Evolutionary conservation across 140 eudicot genomes (phyloP).

Genomic region (Erigeron philadelphicus): DNA sequence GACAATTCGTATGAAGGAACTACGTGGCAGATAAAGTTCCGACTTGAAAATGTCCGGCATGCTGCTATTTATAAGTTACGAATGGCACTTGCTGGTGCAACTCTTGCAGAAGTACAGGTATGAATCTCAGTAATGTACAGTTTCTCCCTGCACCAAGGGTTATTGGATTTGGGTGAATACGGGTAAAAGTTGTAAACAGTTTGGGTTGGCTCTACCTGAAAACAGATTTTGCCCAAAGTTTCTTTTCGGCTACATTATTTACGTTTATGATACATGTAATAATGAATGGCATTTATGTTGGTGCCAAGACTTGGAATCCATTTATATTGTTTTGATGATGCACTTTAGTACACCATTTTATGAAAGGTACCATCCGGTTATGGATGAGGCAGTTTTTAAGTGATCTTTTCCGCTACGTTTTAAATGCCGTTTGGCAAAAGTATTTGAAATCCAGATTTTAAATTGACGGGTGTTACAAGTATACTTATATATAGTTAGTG

Average conservation of each 20-base stretch:
- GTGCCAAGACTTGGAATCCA: no score
- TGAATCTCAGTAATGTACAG: neutral
- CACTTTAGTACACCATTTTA: no score
- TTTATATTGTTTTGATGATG: no score
- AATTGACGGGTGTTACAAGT: no score
- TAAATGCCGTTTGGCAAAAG: no score
- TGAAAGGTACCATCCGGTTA: no score
- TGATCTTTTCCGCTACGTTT: no score
- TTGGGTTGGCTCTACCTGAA: neutral
- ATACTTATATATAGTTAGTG: neutral
- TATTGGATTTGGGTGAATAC: neutral
- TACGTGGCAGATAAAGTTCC: slow-evolving; percentile 66
- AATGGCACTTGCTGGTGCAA: slow-evolving; percentile 60
- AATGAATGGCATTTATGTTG: no score
- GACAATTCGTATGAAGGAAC: slow-evolving; percentile 57
- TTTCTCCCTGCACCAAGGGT: neutral
- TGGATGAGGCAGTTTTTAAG: no score
- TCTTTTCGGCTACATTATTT: no score
- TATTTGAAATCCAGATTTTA: no score
- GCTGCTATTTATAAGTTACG: slow-evolving; percentile 41
- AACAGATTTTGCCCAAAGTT: neutral
- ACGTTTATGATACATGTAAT: no score
- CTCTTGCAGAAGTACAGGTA: slow-evolving; percentile 47
- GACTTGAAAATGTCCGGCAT: slow-evolving; percentile 32
- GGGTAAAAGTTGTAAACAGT: neutral